A percentile compares a stretch with the other conserved stretches of the same genome.
Conservation (phyloP, 108 stramenopile genomes). For the Ochromonas danica region DNA sequence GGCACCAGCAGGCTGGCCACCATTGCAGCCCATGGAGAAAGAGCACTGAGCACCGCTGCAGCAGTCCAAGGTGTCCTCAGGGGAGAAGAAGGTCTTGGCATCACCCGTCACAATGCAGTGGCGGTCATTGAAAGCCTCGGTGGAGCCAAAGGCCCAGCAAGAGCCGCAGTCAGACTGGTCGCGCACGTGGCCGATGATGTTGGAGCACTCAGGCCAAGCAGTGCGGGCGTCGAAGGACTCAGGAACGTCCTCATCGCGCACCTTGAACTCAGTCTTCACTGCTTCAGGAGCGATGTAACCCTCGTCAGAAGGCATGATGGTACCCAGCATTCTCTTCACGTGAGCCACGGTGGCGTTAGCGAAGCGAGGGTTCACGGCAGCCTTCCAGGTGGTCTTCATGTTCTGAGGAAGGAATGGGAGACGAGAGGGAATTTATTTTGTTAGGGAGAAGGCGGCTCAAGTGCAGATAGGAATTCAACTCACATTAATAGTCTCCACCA, state of each 20-base stretch:
- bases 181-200: constrained; percentile 51
- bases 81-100: constrained; percentile 34
- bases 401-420: background rate
- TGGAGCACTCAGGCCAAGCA: constrained; percentile 57
- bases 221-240: constrained; percentile 53
- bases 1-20: constrained; percentile 61
- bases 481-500: constrained; percentile 6
- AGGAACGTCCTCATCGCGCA: constrained; percentile 41
- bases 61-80: constrained; percentile 30
- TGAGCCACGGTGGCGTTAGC: constrained; percentile 19
- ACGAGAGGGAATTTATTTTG: too few relatives aligned
- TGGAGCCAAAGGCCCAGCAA: constrained; percentile 64
- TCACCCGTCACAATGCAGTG: constrained; percentile 43
- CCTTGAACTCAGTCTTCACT: constrained; percentile 47
- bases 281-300: background rate
- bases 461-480: too few relatives aligned
- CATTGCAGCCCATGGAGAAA: constrained; percentile 63
- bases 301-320: constrained; percentile 21
- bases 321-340: constrained; percentile 1
- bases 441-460: too few relatives aligned
- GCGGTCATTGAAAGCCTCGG: constrained; percentile 63
- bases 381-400: constrained; percentile 17
- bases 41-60: constrained; percentile 20
- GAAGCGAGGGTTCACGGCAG: constrained; percentile 1
- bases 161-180: constrained; percentile 62